A percentile compares a stretch with the other conserved stretches of the same genome.
Evolutionary conservation across 345 rosid genomes (phyloP).

Genomic region (Sisymbrium irio): DNA sequence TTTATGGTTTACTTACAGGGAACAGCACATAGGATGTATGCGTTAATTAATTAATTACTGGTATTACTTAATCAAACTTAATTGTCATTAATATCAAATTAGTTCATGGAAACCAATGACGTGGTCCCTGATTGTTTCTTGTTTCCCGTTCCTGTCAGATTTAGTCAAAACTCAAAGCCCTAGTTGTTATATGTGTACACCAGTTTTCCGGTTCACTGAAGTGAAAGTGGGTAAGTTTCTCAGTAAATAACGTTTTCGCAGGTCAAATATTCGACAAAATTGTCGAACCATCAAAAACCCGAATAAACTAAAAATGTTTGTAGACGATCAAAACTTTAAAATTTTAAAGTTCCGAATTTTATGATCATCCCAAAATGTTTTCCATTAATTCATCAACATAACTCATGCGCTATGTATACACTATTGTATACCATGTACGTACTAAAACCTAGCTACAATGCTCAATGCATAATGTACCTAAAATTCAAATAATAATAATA

Average conservation of each 20-base stretch:
- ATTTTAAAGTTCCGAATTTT: background rate
- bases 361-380: background rate
- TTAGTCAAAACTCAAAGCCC: slow-evolving; percentile 36
- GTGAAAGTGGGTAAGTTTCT: background rate
- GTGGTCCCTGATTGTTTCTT: slow-evolving; percentile 35
- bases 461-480: too few relatives aligned
- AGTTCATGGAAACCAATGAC: slow-evolving; percentile 21
- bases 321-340: background rate
- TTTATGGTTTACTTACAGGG: slow-evolving; percentile 35
- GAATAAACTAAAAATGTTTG: background rate
- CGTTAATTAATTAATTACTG: slow-evolving; percentile 11
- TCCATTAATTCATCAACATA: background rate
- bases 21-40: slow-evolving; percentile 32
- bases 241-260: background rate
- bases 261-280: background rate
- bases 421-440: background rate
- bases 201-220: background rate
- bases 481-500: too few relatives aligned
- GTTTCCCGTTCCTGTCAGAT: slow-evolving; percentile 36
- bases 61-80: slow-evolving; percentile 5
- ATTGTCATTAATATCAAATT: slow-evolving; percentile 28
- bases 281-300: background rate
- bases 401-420: background rate
- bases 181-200: slow-evolving; percentile 12
- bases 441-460: background rate